phyloP scores from a whole-genome alignment of 1,139 yeast species.

The Maudiozyma humilis region DNA sequence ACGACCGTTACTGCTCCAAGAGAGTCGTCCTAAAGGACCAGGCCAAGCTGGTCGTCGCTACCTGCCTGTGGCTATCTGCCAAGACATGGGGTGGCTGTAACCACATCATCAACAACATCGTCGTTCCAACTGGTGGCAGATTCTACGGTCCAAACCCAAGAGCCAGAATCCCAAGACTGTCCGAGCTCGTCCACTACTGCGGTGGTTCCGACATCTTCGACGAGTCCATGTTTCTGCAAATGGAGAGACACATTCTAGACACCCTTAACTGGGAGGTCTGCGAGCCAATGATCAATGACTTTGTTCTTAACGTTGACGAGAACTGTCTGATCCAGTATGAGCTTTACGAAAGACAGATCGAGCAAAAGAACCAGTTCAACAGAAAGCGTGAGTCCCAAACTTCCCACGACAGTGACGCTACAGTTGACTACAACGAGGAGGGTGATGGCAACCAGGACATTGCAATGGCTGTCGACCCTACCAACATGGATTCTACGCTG shows the following conservation, averaged over 20 bases:
- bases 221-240: constrained; percentile 51
- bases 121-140: constrained; percentile 48
- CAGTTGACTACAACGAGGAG: constrained; percentile 21
- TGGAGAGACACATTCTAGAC: constrained; percentile 46
- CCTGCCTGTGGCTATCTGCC: constrained; percentile 60
- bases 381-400: constrained; percentile 23
- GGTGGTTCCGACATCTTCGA: constrained; percentile 52
- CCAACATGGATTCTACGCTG: constrained; percentile 9
- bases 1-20: constrained; percentile 60
- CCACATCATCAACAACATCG: constrained; percentile 49
- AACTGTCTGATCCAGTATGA: constrained; percentile 35
- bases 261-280: constrained; percentile 56
- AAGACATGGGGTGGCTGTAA: constrained; percentile 64
- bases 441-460: constrained; percentile 10
- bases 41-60: constrained; percentile 54
- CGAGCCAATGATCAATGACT: constrained; percentile 53
- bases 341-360: constrained; percentile 31
- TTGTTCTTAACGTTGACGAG: constrained; percentile 36
- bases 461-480: constrained; percentile 6
- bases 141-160: constrained; percentile 59
- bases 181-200: constrained; percentile 52
- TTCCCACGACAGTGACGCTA: constrained; percentile 27
- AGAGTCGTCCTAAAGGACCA: constrained; percentile 55
- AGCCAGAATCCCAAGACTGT: constrained; percentile 54
- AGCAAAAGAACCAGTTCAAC: constrained; percentile 22